Base-by-base conservation (phyloP, 371 early-diverging fungal species). In the Apophysomyces ossiformis region DNA sequence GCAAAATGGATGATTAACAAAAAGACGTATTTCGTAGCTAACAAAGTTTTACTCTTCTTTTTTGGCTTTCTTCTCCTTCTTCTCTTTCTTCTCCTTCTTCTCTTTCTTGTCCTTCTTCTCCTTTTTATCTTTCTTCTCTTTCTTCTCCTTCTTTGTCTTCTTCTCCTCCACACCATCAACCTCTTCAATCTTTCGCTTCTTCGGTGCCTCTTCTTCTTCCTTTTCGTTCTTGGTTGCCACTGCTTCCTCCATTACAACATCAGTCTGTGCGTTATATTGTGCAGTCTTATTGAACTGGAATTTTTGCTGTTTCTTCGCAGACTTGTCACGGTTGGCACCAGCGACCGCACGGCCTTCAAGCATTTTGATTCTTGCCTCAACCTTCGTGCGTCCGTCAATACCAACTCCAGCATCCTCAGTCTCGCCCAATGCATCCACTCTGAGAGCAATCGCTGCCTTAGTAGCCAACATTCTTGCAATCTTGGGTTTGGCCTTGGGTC, bases 381-480 rank as follows among this genome's bases (percentile, higher is more conserved):
- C 78, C 86, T 92, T 91, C 65, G 88, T 88, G 45, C 97, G 91
- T 69, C 87, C 84, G 73, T 90, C 91, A 64, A 93, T 84, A 71
- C 97, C 98, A 46, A 96, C 68, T 64, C 94, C 95, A 57, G 92
- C 85, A 4, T 85, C 79, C 18, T 90, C 92, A n/a, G 84, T 77
- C 44, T 98, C 97, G 64, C 95, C 94, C 43, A 97, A 87, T 36
- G 96, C 96, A 85, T 99, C 99, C 41, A 96, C 91, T 76, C 99
- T 92, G 63, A 95, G 90, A 56, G 95, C 85, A 32, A 99, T 84
- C 12, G 98, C 88, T 63, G 96, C 88, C 89, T 99, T 99, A 65
- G 96, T 89, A 47, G 96, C 96, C 44, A 96, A 83, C 76, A 92
- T 86, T 72, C 99, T 91, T 12, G 96, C 94, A 60, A 97, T 89